Percentiles rank a stretch among this genome's conserved stretches.
phyloP scores from a whole-genome alignment of 345 rosid species.

The Eucalyptus tenuipes region DNA sequence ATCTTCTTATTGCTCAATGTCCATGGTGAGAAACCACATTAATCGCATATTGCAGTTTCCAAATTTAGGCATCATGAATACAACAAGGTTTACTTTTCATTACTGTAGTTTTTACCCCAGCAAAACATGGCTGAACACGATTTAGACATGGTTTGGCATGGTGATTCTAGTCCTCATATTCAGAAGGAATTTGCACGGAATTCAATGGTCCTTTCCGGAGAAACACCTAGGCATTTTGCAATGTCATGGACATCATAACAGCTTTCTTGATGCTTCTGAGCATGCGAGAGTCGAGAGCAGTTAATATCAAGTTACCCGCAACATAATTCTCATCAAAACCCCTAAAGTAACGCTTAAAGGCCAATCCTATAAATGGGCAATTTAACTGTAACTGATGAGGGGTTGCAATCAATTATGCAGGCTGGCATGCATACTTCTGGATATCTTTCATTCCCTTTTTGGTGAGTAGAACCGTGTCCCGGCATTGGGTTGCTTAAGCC shows the following conservation, averaged over 20 bases:
- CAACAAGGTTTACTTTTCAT: not conserved
- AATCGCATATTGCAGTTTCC: not conserved
- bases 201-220: not conserved
- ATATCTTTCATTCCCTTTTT: conserved; percentile 58
- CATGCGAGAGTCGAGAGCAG: not conserved
- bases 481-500: not conserved
- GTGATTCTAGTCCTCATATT: not conserved
- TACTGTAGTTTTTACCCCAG: not conserved
- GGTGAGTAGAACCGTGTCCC: conserved; percentile 24
- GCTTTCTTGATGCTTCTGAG: not conserved
- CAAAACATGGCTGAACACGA: not conserved
- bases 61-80: not conserved
- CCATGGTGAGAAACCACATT: conserved; percentile 21
- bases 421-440: conserved; percentile 79
- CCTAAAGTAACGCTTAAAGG: not conserved
- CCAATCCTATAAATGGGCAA: not conserved
- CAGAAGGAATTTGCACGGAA: not conserved
- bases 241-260: not conserved
- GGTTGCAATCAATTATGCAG: conserved; percentile 16
- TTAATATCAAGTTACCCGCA: not conserved
- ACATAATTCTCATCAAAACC: not conserved
- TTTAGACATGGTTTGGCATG: not conserved
- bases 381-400: not conserved
- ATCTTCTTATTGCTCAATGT: conserved; percentile 70
- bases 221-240: not conserved